phyloP scores from a whole-genome alignment of 768 basidiomycete genomes.

The Termitomyces sp. region DNA sequence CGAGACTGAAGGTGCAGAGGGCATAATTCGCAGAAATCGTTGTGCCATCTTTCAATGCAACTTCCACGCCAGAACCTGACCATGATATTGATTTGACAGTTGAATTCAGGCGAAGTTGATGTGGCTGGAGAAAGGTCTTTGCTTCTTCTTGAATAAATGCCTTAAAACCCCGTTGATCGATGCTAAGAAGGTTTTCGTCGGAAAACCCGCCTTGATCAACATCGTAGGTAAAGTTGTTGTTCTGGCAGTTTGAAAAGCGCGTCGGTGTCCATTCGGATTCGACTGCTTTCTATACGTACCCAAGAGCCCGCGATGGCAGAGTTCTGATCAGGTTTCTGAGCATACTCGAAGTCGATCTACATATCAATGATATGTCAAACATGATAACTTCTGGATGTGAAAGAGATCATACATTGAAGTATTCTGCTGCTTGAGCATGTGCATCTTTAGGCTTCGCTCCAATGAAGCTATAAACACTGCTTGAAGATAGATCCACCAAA shows the following conservation, averaged over 20 bases:
- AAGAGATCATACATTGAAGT: conserved; percentile 37
- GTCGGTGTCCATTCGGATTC: neutral
- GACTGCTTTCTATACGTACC: conserved; percentile 31
- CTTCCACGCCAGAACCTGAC: conserved; percentile 38
- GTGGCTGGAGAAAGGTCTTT: conserved; percentile 42
- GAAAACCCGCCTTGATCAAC: conserved; percentile 56
- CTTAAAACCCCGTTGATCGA: conserved; percentile 64
- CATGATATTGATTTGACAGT: conserved; percentile 47
- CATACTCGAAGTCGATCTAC: conserved; percentile 49
- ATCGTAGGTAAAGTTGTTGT: conserved; percentile 60
- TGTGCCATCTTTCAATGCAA: conserved; percentile 42
- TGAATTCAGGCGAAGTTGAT: conserved; percentile 47
- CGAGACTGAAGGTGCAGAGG: conserved; percentile 65
- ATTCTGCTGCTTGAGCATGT: conserved; percentile 52
- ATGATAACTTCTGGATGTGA: neutral
- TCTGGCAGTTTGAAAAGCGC: conserved; percentile 26
- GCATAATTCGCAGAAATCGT: conserved; percentile 52
- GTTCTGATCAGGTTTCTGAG: conserved; percentile 58
- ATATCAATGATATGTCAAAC: neutral
- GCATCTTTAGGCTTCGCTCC: conserved; percentile 41
- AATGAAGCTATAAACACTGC: conserved; percentile 50
- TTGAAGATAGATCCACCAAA: conserved; percentile 52
- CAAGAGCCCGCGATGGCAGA: conserved; percentile 64
- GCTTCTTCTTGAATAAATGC: conserved; percentile 56
- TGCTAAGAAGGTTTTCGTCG: conserved; percentile 44